These are phyloP conservation scores for Lavandula angustifolia DNA, from an alignment of 257 asterid species.

Conservation along the genomic window DNA sequence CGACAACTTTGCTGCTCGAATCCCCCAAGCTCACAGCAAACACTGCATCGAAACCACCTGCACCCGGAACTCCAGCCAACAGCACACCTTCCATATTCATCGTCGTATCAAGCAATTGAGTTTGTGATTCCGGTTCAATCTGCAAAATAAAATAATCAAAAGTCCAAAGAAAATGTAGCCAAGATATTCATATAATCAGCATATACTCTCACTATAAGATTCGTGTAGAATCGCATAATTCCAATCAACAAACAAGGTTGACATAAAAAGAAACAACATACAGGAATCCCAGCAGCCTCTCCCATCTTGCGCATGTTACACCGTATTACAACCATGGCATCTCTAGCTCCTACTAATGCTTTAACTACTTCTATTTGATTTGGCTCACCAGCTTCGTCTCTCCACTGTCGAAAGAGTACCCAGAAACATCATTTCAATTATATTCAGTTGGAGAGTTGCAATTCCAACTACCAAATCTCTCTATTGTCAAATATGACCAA, in stretches of 20 bases:
- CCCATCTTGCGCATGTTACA: constrained; percentile 91
- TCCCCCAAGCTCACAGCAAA: constrained; percentile 79
- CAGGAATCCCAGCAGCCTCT: constrained; percentile 93
- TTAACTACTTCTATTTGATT: constrained; percentile 54
- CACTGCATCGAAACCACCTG: constrained; percentile 96
- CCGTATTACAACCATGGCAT: constrained; percentile 85
- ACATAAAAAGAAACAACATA: constrained; percentile 38
- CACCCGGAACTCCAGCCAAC: constrained; percentile 96
- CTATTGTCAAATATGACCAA: too few species aligned
- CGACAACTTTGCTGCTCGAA: constrained; percentile 54
- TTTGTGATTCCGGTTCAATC: constrained; percentile 71
- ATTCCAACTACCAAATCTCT: too few species aligned
- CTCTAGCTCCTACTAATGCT: constrained; percentile 87
- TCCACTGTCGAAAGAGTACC: constrained; percentile 54
- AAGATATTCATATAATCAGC: background rate
- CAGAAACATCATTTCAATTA: constrained; percentile 3
- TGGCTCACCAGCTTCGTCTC: constrained; percentile 49
- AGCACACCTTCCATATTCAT: constrained; percentile 82
- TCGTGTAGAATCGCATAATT: too few species aligned
- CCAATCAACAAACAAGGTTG: constrained; percentile 9
- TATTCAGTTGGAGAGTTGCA: too few species aligned
- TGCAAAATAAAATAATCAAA: too few species aligned
- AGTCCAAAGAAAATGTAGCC: background rate
- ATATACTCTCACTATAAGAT: too few species aligned
- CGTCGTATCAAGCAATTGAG: constrained; percentile 70